These are phyloP conservation scores for Solanum bukasovii DNA, from an alignment of 257 asterid genomes.

Conservation along the genomic window DNA sequence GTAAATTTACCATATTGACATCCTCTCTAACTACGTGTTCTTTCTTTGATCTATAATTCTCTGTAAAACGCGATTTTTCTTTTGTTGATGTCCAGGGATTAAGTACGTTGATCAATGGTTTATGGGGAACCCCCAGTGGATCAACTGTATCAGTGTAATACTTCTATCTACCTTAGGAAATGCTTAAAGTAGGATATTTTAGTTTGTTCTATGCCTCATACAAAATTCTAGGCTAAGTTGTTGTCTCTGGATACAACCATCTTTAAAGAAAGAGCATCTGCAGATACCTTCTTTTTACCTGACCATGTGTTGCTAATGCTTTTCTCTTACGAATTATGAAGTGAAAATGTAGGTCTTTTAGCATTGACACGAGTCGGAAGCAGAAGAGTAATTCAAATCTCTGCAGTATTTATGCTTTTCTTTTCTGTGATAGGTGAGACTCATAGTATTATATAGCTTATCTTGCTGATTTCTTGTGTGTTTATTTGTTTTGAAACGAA, in stretches of 20 bases:
- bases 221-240: not conserved
- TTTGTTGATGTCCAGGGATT: constrained; percentile 48
- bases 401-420: constrained; percentile 84
- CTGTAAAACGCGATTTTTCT: not conserved
- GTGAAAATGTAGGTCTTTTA: constrained; percentile 88
- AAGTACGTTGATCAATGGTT: constrained; percentile 67
- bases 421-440: constrained; percentile 68
- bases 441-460: not conserved
- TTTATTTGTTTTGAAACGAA: not conserved
- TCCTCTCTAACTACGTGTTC: not conserved
- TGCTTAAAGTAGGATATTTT: not conserved
- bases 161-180: not conserved
- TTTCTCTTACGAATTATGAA: constrained; percentile 2
- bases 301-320: not conserved
- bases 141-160: constrained; percentile 87
- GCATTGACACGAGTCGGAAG: constrained; percentile 92
- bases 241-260: not conserved
- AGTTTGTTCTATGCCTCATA: not conserved
- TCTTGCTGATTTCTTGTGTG: not conserved
- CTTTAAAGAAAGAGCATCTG: not conserved
- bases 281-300: not conserved
- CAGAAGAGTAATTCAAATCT: constrained; percentile 86
- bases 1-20: not conserved
- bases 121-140: constrained; percentile 83
- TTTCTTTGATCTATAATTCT: not conserved